Evolutionary conservation across 202 grass and related monocot genomes (phyloP).

Genomic region (Zizania palustris): DNA sequence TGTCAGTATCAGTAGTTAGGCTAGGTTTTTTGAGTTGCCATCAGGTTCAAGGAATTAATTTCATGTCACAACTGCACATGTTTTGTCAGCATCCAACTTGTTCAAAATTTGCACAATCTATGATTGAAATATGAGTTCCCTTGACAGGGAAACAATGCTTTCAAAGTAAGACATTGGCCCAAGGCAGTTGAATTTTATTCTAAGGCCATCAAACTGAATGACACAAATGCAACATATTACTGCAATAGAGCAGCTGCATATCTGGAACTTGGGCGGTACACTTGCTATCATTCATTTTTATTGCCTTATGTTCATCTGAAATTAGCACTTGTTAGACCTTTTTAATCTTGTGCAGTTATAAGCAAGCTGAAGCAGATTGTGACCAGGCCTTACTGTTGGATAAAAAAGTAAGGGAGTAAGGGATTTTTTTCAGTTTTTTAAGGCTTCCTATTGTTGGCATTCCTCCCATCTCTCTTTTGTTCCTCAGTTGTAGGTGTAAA

Average conservation of each 20-base stretch:
- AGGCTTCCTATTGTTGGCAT: neutral
- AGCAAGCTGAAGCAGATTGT: slow-evolving; percentile 91
- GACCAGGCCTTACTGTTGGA: slow-evolving; percentile 77
- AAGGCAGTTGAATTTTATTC: slow-evolving; percentile 88
- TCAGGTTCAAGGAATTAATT: neutral
- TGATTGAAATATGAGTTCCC: neutral
- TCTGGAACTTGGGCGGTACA: slow-evolving; percentile 85
- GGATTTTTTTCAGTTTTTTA: neutral
- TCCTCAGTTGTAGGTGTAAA: neutral
- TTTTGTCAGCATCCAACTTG: neutral
- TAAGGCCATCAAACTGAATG: slow-evolving; percentile 72
- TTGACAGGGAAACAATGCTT: slow-evolving; percentile 87
- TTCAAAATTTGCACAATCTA: neutral
- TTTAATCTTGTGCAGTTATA: slow-evolving; percentile 64
- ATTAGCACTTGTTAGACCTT: slow-evolving; percentile 14
- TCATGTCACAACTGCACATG: slow-evolving; percentile 4
- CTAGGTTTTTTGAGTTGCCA: neutral
- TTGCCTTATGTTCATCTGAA: slow-evolving; percentile 25
- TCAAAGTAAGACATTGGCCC: slow-evolving; percentile 78
- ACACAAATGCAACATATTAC: slow-evolving; percentile 89
- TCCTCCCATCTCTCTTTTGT: neutral
- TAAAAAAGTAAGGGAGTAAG: slow-evolving; percentile 62
- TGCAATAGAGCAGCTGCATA: slow-evolving; percentile 97
- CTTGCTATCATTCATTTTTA: slow-evolving; percentile 27
- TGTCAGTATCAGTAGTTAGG: neutral